Conservation (phyloP, 2,329 filamentous ascomycete species). For the Trichoderma pleuroti region DNA sequence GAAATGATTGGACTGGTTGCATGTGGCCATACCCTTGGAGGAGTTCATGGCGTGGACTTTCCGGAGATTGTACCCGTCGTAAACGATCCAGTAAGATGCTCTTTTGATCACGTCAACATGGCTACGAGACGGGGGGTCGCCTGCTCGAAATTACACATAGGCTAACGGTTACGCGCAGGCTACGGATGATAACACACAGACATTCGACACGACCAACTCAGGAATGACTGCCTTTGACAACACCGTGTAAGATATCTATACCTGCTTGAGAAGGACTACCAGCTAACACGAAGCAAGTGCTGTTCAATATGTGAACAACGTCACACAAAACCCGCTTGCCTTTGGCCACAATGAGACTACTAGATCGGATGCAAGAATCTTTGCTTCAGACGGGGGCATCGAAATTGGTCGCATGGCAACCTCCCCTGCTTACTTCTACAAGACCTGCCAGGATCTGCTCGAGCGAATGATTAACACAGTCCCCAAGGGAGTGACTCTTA, state of each 20-base stretch:
- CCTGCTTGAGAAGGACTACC: background rate
- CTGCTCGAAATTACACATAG: background rate
- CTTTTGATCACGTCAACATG: background rate
- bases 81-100: slow-evolving; percentile 6
- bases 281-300: slow-evolving; percentile 18
- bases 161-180: background rate
- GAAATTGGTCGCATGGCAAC: slow-evolving; percentile 9
- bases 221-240: slow-evolving; percentile 23
- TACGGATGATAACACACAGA: slow-evolving; percentile 20
- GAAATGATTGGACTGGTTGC: slow-evolving; percentile 29
- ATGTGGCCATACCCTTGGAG: slow-evolving; percentile 28
- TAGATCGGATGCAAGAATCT: slow-evolving; percentile 23
- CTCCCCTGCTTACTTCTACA: slow-evolving; percentile 17
- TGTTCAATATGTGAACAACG: slow-evolving; percentile 23
- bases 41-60: slow-evolving; percentile 27
- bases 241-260: slow-evolving; percentile 14
- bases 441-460: slow-evolving; percentile 15
- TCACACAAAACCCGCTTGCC: slow-evolving; percentile 25
- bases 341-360: slow-evolving; percentile 25
- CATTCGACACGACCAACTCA: slow-evolving; percentile 17
- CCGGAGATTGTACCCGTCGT: slow-evolving; percentile 25
- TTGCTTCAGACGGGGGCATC: slow-evolving; percentile 23
- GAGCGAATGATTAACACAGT: slow-evolving; percentile 22
- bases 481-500: slow-evolving; percentile 16
- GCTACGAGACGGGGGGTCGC: too few species aligned